A percentile compares a stretch with the other conserved stretches of the same genome.
Evolutionary conservation across 1,139 yeast species (phyloP).

Genomic region (Sugiyamaella novakii): DNA sequence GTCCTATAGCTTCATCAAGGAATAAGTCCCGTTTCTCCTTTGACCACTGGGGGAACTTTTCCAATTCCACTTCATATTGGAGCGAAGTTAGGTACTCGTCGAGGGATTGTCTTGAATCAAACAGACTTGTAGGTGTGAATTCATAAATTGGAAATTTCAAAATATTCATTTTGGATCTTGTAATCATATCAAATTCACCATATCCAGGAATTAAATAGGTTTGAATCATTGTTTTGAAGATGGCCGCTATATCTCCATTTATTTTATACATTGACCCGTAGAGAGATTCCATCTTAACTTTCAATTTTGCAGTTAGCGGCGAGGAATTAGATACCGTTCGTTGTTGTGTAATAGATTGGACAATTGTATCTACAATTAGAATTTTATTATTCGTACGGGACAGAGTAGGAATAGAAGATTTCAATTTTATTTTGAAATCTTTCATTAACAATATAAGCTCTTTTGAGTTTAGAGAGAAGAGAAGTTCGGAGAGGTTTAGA

Average conservation of each 20-base stretch:
- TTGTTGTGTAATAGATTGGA: constrained; percentile 10
- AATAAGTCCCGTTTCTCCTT: constrained; percentile 5
- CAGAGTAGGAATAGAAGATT: constrained; percentile 5
- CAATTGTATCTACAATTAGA: constrained; percentile 6
- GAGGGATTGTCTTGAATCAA: constrained; percentile 23
- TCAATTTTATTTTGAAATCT: constrained; percentile 10
- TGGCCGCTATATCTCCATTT: constrained; percentile 17
- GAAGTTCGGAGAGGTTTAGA: constrained; percentile 13
- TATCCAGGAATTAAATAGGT: constrained; percentile 23
- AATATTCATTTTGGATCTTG: constrained; percentile 25
- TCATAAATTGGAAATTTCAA: constrained; percentile 26
- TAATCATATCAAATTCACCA: constrained; percentile 25
- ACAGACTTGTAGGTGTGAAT: constrained; percentile 18
- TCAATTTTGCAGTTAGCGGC: constrained; percentile 14
- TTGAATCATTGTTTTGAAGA: constrained; percentile 19
- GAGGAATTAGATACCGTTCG: constrained; percentile 10
- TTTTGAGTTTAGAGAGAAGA: constrained; percentile 4
- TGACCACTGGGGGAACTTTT: constrained; percentile 21
- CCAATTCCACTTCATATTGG: constrained; percentile 19
- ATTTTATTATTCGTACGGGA: constrained; percentile 11
- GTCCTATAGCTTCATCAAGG: constrained; percentile 2
- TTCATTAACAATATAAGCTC: constrained; percentile 17
- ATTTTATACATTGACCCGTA: constrained; percentile 21
- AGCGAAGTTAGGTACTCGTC: constrained; percentile 25
- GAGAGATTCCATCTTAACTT: constrained; percentile 11